Conservation (phyloP, 371 early-diverging fungal species). For the Chytridium lagenaria region DNA sequence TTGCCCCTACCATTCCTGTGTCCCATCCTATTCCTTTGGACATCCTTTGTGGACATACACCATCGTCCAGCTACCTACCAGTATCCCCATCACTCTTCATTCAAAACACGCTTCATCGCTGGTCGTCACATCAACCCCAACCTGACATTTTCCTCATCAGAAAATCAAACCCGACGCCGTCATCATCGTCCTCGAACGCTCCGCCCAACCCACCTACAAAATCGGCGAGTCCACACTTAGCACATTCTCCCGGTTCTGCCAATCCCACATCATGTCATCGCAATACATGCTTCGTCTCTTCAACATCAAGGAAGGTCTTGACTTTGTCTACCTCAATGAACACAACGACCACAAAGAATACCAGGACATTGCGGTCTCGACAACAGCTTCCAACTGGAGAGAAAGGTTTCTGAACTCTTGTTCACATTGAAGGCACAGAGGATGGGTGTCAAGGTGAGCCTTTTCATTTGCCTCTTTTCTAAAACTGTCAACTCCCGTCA, state of each 20-base stretch:
- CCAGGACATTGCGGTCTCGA: constrained; percentile 22
- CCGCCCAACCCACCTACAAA: constrained; percentile 22
- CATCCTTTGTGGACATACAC: too few species aligned
- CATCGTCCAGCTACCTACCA: too few species aligned
- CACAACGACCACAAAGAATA: not conserved
- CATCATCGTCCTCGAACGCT: constrained; percentile 20
- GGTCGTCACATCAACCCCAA: too few species aligned
- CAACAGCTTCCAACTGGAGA: constrained; percentile 25
- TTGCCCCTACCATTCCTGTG: too few species aligned
- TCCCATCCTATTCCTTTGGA: too few species aligned
- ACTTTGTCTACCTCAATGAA: constrained; percentile 21
- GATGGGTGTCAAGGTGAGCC: constrained; percentile 25
- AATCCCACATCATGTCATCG: constrained; percentile 4
- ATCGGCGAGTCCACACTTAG: constrained; percentile 28
- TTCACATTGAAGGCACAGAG: constrained; percentile 28
- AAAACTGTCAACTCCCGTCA: too few species aligned
- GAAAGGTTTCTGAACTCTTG: constrained; percentile 24
- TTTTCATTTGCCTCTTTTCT: not conserved
- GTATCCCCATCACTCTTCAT: too few species aligned
- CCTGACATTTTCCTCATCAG: not conserved
- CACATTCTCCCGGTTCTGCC: constrained; percentile 19
- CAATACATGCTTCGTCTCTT: constrained; percentile 26
- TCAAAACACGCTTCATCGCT: too few species aligned
- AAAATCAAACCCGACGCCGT: constrained; percentile 12
- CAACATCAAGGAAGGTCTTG: constrained; percentile 26